Conservation (phyloP, 306 rosid species). For the Quercus berberidifolia region DNA sequence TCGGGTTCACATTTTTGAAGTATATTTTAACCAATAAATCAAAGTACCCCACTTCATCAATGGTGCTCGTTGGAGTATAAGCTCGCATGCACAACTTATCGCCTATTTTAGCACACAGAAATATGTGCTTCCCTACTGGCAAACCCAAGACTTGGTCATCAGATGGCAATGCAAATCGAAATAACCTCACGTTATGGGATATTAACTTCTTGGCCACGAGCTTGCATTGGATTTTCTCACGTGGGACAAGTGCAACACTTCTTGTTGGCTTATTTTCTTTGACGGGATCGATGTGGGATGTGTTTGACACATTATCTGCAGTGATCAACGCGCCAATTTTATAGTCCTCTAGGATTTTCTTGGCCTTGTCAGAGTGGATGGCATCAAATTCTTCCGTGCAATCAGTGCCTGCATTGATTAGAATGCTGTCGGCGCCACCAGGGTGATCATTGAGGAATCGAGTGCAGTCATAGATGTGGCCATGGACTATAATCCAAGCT, state of each 20-base stretch:
- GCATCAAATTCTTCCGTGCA: constrained; percentile 90
- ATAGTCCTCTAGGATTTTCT: constrained; percentile 60
- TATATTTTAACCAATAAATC: constrained; percentile 75
- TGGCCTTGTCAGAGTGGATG: constrained; percentile 85
- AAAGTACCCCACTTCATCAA: constrained; percentile 60
- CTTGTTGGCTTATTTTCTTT: constrained; percentile 21
- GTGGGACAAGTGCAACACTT: constrained; percentile 50
- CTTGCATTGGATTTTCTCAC: constrained; percentile 62
- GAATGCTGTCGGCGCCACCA: constrained; percentile 83
- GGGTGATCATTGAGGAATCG: constrained; percentile 78
- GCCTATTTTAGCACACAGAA: constrained; percentile 50
- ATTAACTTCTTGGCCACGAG: constrained; percentile 44
- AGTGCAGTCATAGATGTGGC: constrained; percentile 74
- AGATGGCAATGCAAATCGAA: constrained; percentile 58
- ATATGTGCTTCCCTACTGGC: constrained; percentile 80
- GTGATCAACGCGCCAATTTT: constrained; percentile 60
- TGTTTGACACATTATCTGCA: constrained; percentile 30
- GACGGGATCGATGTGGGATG: constrained; percentile 41
- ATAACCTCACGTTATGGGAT: constrained; percentile 63
- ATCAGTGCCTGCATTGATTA: constrained; percentile 84
- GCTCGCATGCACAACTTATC: constrained; percentile 85
- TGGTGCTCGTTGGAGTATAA: constrained; percentile 64
- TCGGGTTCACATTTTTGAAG: constrained; percentile 61
- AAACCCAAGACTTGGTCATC: constrained; percentile 62
- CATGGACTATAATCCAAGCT: constrained; percentile 73